Conservation (phyloP, 2,329 filamentous ascomycete species). For the Aureobasidium zeae region DNA sequence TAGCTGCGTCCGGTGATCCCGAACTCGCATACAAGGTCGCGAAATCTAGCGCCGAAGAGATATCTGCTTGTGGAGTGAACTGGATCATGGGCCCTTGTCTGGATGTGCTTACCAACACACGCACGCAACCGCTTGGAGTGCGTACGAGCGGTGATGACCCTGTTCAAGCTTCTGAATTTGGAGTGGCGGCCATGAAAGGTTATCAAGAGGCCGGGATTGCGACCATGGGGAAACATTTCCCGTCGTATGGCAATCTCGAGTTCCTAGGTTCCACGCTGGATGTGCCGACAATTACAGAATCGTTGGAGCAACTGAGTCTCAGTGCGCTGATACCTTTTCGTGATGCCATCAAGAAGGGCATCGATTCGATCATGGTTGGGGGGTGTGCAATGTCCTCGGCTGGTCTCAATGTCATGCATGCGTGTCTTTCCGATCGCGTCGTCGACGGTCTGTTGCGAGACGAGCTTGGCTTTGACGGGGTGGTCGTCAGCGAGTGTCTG, state of each 20-base stretch:
- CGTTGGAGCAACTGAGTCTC: constrained; percentile 82
- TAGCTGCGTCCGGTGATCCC: constrained; percentile 81
- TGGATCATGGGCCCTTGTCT: constrained; percentile 89
- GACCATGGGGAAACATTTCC: constrained; percentile 92
- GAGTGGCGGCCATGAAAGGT: constrained; percentile 81
- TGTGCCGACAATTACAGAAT: constrained; percentile 92
- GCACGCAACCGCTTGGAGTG: constrained; percentile 83
- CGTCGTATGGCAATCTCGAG: constrained; percentile 89
- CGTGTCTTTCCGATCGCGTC: constrained; percentile 85
- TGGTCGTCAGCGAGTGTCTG: constrained; percentile 88
- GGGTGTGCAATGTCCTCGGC: constrained; percentile 87
- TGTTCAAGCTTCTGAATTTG: constrained; percentile 87
- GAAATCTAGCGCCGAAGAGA: constrained; percentile 85
- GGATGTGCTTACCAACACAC: constrained; percentile 86
- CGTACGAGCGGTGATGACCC: constrained; percentile 87
- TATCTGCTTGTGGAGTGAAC: constrained; percentile 89
- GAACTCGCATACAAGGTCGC: constrained; percentile 83
- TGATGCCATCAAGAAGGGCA: constrained; percentile 74
- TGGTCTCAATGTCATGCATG: constrained; percentile 90
- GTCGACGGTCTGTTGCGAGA: constrained; percentile 83
- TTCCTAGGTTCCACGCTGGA: constrained; percentile 85
- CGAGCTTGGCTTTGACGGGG: constrained; percentile 80
- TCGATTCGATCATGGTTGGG: constrained; percentile 93
- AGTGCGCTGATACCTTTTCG: constrained; percentile 86
- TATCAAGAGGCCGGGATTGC: constrained; percentile 85